Evolutionary conservation across 2,329 filamentous ascomycete genomes (phyloP), one percentile per base, ranked within the genome.

Genomic region (Trichoderma koningiopsis): DNA sequence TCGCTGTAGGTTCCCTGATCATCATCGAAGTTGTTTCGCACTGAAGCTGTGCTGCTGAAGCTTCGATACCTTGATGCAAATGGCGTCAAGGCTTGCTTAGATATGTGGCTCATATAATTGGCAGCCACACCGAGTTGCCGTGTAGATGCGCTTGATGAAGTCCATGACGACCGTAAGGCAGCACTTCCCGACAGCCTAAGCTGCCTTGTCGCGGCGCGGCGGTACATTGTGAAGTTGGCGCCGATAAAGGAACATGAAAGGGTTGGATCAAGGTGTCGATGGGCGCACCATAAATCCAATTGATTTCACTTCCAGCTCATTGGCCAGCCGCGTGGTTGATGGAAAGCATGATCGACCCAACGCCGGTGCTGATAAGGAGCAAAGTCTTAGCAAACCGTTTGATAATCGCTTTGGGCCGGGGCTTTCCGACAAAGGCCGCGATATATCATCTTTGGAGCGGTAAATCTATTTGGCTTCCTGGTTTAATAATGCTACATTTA

Each of bases 351-450:
- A 37, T 37, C 29, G 55, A 59, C 49, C 40, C 55, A 67, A 37
- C 58, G 22, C 29, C 55, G 33, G 31, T 13, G 37, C 35, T 22
- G 57, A 58, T 58, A 58, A 58, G 47, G 47, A 49, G 47, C 47
- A 58, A 31, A 37, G 35, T 58, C 56, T 58, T 58, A 58, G 29
- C 31, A 35, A 58, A 37, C 27, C 56, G n/a, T 37, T 35, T 37
- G 33, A 37, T n/a, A 58, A 29, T 29, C 53, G 19, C 37, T 24
- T 67, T 59, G 64, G 49, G 64, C 64, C 64, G 64, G 64, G 64
- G 55, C 27, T 67, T 67, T 31, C 64, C 64, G 64, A 67, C 56
- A 22, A 37, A 67, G 64, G 64, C 64, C 64, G 64, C 49, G 24
- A 56, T 29, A 56, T 29, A 13, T 58, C 49, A 29, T 58, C 22